phyloP scores from a whole-genome alignment of 768 basidiomycete genomes.

The Auricularia sp. region DNA sequence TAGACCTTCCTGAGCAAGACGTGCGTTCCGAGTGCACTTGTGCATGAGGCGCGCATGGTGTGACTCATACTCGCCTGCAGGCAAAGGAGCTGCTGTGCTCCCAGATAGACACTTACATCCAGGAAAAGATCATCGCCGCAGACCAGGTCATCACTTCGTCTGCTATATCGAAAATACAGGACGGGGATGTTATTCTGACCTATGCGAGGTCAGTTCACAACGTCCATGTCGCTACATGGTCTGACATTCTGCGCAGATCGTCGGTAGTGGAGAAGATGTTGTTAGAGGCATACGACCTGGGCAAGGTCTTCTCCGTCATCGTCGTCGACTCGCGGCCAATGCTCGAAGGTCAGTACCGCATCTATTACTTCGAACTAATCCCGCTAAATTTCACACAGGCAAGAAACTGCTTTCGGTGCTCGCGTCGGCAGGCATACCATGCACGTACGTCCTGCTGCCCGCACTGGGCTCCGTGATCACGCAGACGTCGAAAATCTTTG shows the following conservation, averaged over 20 bases:
- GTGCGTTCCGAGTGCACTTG: slow-evolving; percentile 34
- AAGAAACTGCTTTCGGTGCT: slow-evolving; percentile 67
- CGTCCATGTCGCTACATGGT: background rate
- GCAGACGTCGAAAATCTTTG: slow-evolving; percentile 71
- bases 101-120: slow-evolving; percentile 88
- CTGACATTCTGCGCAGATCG: slow-evolving; percentile 42
- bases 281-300: slow-evolving; percentile 60
- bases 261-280: slow-evolving; percentile 90
- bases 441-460: slow-evolving; percentile 86
- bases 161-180: slow-evolving; percentile 86
- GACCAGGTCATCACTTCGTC: slow-evolving; percentile 87
- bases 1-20: slow-evolving; percentile 91
- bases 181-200: slow-evolving; percentile 86
- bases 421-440: slow-evolving; percentile 59
- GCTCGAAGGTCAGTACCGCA: slow-evolving; percentile 54
- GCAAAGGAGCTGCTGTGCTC: slow-evolving; percentile 76
- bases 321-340: slow-evolving; percentile 93
- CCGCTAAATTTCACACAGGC: slow-evolving; percentile 35
- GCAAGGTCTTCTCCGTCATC: slow-evolving; percentile 78
- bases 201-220: slow-evolving; percentile 63
- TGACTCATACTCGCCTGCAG: slow-evolving; percentile 28
- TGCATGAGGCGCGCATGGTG: background rate
- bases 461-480: slow-evolving; percentile 71
- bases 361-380: background rate
- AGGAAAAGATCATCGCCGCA: slow-evolving; percentile 86